Evolutionary conservation across 805 yeast genomes (phyloP).

Genomic region (Jamesozyma piceae): DNA sequence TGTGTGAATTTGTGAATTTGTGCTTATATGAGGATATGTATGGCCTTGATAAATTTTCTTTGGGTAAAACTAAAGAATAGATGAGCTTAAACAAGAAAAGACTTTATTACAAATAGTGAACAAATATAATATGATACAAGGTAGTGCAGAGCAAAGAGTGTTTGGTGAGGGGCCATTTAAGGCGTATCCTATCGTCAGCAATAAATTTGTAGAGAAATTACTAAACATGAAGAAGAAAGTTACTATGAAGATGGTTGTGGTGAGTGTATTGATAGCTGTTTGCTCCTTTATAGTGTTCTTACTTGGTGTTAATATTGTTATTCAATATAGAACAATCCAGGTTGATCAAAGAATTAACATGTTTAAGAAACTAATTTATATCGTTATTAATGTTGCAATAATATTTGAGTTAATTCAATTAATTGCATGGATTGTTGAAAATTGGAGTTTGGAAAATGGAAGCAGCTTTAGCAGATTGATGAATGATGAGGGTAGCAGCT

Average conservation of each 20-base stretch:
- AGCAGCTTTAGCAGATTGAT: background rate
- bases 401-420: constrained; percentile 11
- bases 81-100: too few relatives aligned
- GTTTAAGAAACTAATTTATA: constrained; percentile 12
- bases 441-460: background rate
- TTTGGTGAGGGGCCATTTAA: constrained; percentile 14
- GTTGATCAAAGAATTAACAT: constrained; percentile 10
- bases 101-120: too few relatives aligned
- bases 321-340: constrained; percentile 29
- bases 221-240: background rate
- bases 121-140: background rate
- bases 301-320: constrained; percentile 29
- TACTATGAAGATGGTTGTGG: constrained; percentile 4
- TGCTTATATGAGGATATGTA: too few relatives aligned
- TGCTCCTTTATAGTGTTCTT: constrained; percentile 26
- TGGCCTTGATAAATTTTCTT: too few relatives aligned
- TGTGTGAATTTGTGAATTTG: too few relatives aligned
- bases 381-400: constrained; percentile 12
- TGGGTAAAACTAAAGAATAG: too few relatives aligned
- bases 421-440: constrained; percentile 2
- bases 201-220: constrained; percentile 1
- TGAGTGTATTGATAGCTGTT: constrained; percentile 19
- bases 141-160: constrained; percentile 5
- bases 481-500: background rate
- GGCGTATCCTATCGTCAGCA: constrained; percentile 15